Evolutionary conservation across 768 basidiomycete species (phyloP).

Genomic region (Amylocystis lapponica): DNA sequence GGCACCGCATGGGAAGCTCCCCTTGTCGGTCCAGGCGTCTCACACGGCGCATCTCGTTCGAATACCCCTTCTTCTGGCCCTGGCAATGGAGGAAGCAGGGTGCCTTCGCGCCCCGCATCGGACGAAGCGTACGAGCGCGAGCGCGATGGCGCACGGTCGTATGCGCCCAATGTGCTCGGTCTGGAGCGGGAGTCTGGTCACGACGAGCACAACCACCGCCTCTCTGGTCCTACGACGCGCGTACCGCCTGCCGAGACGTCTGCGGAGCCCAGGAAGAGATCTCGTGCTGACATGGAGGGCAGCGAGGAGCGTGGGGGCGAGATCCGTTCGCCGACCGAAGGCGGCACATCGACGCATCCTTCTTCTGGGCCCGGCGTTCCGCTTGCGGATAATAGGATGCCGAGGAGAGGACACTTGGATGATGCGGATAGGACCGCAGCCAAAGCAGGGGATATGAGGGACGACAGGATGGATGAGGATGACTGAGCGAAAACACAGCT

Average conservation of each 20-base stretch:
- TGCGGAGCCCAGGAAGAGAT: conserved; percentile 44
- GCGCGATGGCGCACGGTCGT: conserved; percentile 11
- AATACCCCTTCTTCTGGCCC: conserved; percentile 17
- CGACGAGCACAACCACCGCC: conserved; percentile 13
- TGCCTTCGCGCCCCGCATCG: conserved; percentile 17
- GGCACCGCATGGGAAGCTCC: conserved; percentile 8
- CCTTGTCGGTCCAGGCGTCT: conserved; percentile 1
- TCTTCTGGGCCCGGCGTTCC: conserved; percentile 8
- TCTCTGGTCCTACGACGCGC: conserved; percentile 6
- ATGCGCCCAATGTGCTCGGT: conserved; percentile 16
- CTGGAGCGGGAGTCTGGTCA: conserved; percentile 13
- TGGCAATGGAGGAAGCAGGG: conserved; percentile 16
- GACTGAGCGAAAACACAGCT: conserved; percentile 1
- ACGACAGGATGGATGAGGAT: conserved; percentile 17
- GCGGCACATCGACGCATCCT: neutral
- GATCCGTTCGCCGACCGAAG: conserved; percentile 14
- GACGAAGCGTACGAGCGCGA: conserved; percentile 16
- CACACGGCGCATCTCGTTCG: conserved; percentile 18
- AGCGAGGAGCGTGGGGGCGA: conserved; percentile 39
- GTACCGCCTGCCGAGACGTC: conserved; percentile 11
- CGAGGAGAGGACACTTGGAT: neutral
- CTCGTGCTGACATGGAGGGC: conserved; percentile 58
- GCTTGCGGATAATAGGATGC: neutral
- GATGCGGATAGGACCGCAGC: neutral
- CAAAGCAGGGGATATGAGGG: conserved; percentile 6